Evolutionary conservation across 2,329 filamentous ascomycete species (phyloP).

Genomic region (Curvularia spicifera): DNA sequence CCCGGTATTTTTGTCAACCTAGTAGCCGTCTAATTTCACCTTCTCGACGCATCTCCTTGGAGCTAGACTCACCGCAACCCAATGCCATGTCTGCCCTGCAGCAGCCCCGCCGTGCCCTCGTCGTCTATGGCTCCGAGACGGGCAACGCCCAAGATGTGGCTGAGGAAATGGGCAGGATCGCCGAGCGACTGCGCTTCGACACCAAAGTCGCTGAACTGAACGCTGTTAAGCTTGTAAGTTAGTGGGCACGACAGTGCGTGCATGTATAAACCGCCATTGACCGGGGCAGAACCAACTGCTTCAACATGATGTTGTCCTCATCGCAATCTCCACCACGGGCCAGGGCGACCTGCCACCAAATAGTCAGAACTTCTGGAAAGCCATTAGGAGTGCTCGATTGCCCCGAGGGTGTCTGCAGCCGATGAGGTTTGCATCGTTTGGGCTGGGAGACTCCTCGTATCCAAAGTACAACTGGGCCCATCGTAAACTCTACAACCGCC

Average conservation of each 20-base stretch:
- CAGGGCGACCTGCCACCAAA: conserved; percentile 93
- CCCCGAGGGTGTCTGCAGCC: conserved; percentile 70
- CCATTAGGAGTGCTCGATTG: conserved; percentile 78
- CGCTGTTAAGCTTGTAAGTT: conserved; percentile 72
- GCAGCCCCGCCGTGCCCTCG: conserved; percentile 60
- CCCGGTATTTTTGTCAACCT: too few relatives aligned
- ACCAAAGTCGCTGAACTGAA: conserved; percentile 80
- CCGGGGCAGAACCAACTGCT: conserved; percentile 51
- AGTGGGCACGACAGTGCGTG: neutral
- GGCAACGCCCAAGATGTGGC: conserved; percentile 93
- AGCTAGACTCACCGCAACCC: conserved; percentile 29
- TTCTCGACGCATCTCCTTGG: conserved; percentile 16
- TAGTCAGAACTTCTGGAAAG: conserved; percentile 81
- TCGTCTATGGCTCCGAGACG: conserved; percentile 94
- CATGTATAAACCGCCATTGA: conserved; percentile 11
- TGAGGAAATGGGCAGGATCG: conserved; percentile 76
- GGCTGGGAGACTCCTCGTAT: conserved; percentile 93
- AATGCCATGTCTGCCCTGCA: conserved; percentile 3
- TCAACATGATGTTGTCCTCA: conserved; percentile 67
- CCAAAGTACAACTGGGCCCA: conserved; percentile 95
- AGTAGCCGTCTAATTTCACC: conserved; percentile 18
- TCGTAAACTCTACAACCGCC: conserved; percentile 82
- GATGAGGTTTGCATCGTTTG: conserved; percentile 83
- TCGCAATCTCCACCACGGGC: conserved; percentile 89
- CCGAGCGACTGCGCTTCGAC: conserved; percentile 78